Evolutionary conservation across 495 filamentous ascomycete species (phyloP), one percentile per base, ranked within the genome.

Genomic region (Aspergillus carlsbadensis): DNA sequence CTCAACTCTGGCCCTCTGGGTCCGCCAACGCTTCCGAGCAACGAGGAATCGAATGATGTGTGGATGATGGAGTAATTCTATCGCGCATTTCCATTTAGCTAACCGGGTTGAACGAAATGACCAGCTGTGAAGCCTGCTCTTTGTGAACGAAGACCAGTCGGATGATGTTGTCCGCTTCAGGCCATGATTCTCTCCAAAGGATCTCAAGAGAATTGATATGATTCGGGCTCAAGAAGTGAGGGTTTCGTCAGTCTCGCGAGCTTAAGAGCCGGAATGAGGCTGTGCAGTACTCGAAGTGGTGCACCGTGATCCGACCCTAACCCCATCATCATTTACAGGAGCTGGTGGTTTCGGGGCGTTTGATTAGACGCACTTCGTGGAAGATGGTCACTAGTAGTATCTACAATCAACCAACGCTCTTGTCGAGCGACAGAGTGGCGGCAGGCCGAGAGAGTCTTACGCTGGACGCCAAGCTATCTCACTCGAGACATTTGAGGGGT

Each of bases 1-100:
- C 63, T 54, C 57, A 53, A 33, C 34, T 43, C 60, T 66, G 67
- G 69, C 62, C 67, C 34, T 43, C 60, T 66, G 67, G 69, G 63
- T 70, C 63, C 60, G 60, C 54, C 51, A 61, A 50, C 52, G 54
- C 39, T 17, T 41, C 14, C 44, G 8, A 26, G 46, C 5, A 50
- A 13, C 10, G 21, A 40, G 22, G 35, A 10, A 48, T 41, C 36
- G 35, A 39, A 5, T 53, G 37, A 15, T 42, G 35, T 17, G 18
- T 36, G 49, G 44, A 20, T 50, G 41, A 31, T 62, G 54, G 61
- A 61, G 56, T 52, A 65, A 44, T 43, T 29, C 17, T 29, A 17
- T 21, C 35, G 18, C 18, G 26, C 26, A 29, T 29, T 29, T 29
- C 26, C 26, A 29, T 29, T 8, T 29, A 8, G 26, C 26, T 4